These are phyloP conservation scores for Diplodia corticola DNA, from an alignment of 2,329 filamentous ascomycete species.

Conservation along the genomic window DNA sequence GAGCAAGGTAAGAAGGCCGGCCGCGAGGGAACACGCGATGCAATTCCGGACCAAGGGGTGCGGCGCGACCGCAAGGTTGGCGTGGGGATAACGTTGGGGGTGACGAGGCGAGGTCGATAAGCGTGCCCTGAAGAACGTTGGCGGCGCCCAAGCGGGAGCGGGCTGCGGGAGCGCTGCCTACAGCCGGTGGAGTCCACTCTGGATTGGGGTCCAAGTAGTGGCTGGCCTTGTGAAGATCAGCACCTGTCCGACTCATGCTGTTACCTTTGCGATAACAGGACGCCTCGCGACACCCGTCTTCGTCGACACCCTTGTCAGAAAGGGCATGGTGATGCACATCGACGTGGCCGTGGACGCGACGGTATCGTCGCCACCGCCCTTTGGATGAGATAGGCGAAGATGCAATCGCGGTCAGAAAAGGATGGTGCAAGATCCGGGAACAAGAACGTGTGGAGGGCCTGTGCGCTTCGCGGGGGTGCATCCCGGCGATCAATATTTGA, in stretches of 20 bases:
- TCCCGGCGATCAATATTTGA: conserved; percentile 5
- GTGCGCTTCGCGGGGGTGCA: conserved; percentile 1
- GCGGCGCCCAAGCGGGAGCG: not conserved
- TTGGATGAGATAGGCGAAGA: not conserved
- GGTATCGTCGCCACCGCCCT: not conserved
- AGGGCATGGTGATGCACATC: not conserved
- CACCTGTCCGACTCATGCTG: not conserved
- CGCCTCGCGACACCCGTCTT: not conserved
- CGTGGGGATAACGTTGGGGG: not conserved
- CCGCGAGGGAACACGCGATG: not conserved
- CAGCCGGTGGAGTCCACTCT: not conserved
- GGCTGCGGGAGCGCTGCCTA: not conserved
- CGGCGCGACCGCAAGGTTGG: not conserved
- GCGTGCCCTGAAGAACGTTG: not conserved
- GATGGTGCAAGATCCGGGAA: not conserved
- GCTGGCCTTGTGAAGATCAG: not conserved
- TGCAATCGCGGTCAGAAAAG: not conserved
- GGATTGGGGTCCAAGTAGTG: not conserved
- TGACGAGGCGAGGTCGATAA: not conserved
- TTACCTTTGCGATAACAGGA: not conserved
- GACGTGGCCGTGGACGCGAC: not conserved
- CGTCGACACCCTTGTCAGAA: not conserved
- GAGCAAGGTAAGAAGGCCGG: not conserved
- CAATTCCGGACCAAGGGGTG: not conserved
- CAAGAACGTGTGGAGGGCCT: not conserved